Conservation (phyloP, 1,284 basidiomycete genomes). For the Xerocomus cyaneibrunnescens region DNA sequence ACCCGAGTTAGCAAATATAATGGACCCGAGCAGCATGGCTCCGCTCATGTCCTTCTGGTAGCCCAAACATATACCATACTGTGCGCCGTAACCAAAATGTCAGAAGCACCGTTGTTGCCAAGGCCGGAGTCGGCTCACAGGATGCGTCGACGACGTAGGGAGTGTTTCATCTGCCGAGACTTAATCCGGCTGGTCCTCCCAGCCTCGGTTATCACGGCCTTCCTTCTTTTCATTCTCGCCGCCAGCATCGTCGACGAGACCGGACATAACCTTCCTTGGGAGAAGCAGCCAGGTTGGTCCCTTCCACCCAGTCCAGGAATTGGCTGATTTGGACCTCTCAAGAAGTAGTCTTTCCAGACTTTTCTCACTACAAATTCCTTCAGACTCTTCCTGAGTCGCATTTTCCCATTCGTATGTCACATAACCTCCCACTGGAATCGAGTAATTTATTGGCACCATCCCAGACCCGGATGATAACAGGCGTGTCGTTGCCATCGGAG, state of each 20-base stretch:
- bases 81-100: slow-evolving; percentile 6
- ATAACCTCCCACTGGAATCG: background rate
- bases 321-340: slow-evolving; percentile 1
- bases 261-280: slow-evolving; percentile 4
- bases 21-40: no score
- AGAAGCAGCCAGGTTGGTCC: slow-evolving; percentile 26
- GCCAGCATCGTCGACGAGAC: slow-evolving; percentile 27
- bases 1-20: no score
- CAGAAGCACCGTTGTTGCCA: slow-evolving; percentile 13
- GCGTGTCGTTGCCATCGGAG: slow-evolving; percentile 75
- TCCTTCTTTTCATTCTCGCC: slow-evolving; percentile 44
- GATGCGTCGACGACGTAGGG: slow-evolving; percentile 2
- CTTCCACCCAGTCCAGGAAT: background rate
- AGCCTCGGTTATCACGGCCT: slow-evolving; percentile 36
- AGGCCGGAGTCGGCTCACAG: background rate
- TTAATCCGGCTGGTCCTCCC: slow-evolving; percentile 14
- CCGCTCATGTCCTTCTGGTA: background rate
- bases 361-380: slow-evolving; percentile 47
- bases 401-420: slow-evolving; percentile 52
- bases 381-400: slow-evolving; percentile 44
- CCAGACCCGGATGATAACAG: slow-evolving; percentile 47
- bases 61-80: no score
- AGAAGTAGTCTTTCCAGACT: slow-evolving; percentile 50
- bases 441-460: background rate
- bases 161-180: background rate